These are phyloP conservation scores for Sporisorium iseilematis-ciliati DNA, from an alignment of 1,284 basidiomycete genomes.

Conservation along the genomic window DNA sequence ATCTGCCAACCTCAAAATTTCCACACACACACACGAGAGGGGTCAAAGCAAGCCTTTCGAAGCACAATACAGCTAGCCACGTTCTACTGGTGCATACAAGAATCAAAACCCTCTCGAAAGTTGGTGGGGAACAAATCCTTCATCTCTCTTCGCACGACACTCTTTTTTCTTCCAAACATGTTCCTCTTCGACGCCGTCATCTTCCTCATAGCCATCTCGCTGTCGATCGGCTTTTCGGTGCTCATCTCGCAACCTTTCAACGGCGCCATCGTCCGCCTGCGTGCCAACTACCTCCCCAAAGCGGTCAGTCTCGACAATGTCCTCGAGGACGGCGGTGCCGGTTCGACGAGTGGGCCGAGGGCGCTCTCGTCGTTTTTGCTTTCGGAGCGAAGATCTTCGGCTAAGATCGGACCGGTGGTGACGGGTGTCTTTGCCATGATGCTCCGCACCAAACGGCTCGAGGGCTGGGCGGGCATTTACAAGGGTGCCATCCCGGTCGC, in stretches of 20 bases:
- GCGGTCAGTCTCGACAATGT: slow-evolving; percentile 67
- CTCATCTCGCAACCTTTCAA: slow-evolving; percentile 64
- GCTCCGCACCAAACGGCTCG: slow-evolving; percentile 58
- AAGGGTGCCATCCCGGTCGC: slow-evolving; percentile 57
- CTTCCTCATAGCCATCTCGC: slow-evolving; percentile 51
- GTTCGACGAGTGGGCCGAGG: slow-evolving; percentile 28
- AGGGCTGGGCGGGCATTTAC: slow-evolving; percentile 67
- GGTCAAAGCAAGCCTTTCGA: no score
- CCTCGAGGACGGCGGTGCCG: slow-evolving; percentile 63
- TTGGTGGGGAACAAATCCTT: no score
- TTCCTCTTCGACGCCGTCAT: slow-evolving; percentile 45
- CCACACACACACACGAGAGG: no score
- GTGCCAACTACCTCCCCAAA: slow-evolving; percentile 68
- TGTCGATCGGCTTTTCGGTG: slow-evolving; percentile 56
- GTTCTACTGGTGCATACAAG: no score
- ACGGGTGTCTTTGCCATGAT: slow-evolving; percentile 63
- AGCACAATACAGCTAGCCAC: no score
- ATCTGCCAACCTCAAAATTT: no score
- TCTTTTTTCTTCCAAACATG: slow-evolving; percentile 5
- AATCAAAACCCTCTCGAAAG: no score
- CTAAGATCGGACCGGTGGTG: slow-evolving; percentile 68
- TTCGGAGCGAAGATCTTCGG: slow-evolving; percentile 50
- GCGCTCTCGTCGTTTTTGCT: slow-evolving; percentile 53
- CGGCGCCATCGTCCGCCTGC: slow-evolving; percentile 62
- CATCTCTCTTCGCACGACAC: no score